Evolutionary conservation across 1,284 basidiomycete species (phyloP).

Genomic region (Chalciporus sp.): DNA sequence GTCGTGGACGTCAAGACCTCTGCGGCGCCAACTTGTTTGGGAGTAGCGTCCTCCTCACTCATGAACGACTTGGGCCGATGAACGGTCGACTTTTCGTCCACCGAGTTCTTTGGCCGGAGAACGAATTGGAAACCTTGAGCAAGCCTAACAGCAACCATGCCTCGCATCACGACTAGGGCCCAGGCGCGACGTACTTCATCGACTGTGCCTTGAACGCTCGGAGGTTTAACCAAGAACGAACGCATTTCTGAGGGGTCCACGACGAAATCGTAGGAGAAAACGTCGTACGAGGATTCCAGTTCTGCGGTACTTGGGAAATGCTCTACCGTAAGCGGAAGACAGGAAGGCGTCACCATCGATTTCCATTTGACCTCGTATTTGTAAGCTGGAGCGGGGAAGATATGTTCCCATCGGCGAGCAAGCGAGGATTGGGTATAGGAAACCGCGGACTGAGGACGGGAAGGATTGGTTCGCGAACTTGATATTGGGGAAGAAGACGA

Average conservation of each 20-base stretch:
- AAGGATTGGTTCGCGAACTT: slow-evolving; percentile 60
- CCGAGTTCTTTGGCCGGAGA: slow-evolving; percentile 44
- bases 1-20: slow-evolving; percentile 68
- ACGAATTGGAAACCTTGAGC: slow-evolving; percentile 98
- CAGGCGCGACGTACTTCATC: slow-evolving; percentile 68
- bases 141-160: slow-evolving; percentile 91
- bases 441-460: slow-evolving; percentile 55
- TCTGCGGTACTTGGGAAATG: slow-evolving; percentile 80
- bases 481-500: slow-evolving; percentile 53
- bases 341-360: slow-evolving; percentile 80
- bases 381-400: slow-evolving; percentile 75
- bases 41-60: slow-evolving; percentile 54
- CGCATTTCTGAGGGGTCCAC: slow-evolving; percentile 77
- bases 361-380: slow-evolving; percentile 95
- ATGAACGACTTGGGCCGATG: slow-evolving; percentile 60
- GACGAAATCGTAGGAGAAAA: slow-evolving; percentile 81
- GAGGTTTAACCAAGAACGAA: slow-evolving; percentile 78
- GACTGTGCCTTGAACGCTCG: slow-evolving; percentile 45
- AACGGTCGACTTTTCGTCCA: slow-evolving; percentile 36
- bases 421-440: slow-evolving; percentile 69
- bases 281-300: slow-evolving; percentile 77
- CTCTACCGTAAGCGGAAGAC: slow-evolving; percentile 92
- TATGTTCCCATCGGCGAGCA: slow-evolving; percentile 87
- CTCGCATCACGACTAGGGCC: slow-evolving; percentile 87
- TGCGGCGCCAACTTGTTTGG: slow-evolving; percentile 67